A percentile compares a stretch with the other conserved stretches of the same genome.
These are phyloP conservation scores for Fusarium verticillioides DNA, from an alignment of 2,329 filamentous ascomycete species.

Conservation along the genomic window DNA sequence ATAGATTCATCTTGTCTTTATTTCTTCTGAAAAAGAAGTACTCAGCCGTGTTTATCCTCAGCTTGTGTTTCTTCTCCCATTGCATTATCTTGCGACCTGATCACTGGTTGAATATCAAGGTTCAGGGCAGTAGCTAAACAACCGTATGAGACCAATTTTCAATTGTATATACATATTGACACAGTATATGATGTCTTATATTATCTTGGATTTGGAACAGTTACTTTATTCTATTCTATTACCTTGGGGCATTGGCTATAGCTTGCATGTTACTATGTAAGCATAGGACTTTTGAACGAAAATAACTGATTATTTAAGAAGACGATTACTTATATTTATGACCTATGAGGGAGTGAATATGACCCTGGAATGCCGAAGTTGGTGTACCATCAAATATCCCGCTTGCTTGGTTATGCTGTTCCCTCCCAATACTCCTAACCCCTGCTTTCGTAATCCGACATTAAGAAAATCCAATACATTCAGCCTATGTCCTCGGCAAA, in stretches of 20 bases:
- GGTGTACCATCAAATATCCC: slow-evolving; percentile 18
- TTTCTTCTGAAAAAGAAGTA: background rate
- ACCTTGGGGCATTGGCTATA: background rate
- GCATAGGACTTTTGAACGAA: background rate
- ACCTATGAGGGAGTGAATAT: slow-evolving; percentile 25
- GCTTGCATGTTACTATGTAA: background rate
- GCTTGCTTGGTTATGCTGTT: slow-evolving; percentile 5
- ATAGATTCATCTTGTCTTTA: background rate
- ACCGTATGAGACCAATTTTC: background rate
- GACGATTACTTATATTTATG: background rate
- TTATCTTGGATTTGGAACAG: background rate
- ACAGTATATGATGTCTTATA: background rate
- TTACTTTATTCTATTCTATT: background rate
- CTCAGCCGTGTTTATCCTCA: background rate
- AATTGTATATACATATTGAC: background rate
- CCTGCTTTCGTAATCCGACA: slow-evolving; percentile 11
- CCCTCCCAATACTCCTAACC: slow-evolving; percentile 24
- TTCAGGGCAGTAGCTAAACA: background rate
- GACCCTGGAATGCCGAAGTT: slow-evolving; percentile 22
- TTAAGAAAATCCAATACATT: slow-evolving; percentile 14
- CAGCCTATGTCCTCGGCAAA: background rate
- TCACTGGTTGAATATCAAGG: background rate
- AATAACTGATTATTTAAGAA: background rate
- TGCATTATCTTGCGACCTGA: background rate
- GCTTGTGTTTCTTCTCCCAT: background rate